Base-by-base conservation (phyloP, 805 yeast genomes). In the Yamadazyma laniorum region DNA sequence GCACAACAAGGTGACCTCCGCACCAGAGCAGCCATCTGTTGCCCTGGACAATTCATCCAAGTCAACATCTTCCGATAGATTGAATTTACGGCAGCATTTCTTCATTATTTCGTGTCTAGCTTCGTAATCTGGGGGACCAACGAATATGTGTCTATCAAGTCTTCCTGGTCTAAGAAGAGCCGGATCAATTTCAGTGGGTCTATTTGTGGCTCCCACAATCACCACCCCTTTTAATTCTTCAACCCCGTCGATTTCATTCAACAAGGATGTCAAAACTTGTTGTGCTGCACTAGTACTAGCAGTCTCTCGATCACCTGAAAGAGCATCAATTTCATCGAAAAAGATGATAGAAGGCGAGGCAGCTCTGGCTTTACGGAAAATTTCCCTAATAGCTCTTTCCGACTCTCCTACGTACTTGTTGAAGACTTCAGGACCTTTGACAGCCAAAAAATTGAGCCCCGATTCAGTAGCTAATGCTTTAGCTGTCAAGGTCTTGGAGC, bases 201-300 rank as follows among this genome's bases (percentile, higher is more conserved):
- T 72, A 58, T 93, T 93, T 0, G 99, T 93, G 7, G 99, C 99
- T 2, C 96, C 99, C 19, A 93, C 83, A 8, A 93, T 82, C 2
- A 89, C 86, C 4, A 93, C 99, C 3, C 96, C 97, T 35, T 84
- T 85, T 49, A 93, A 65, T 44, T 90, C 95, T 59, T 93, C 99
- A 13, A 93, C 91, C 55, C 99, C 99, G 58, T 93, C 99, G 51
- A 93, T 85, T 60, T 93, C 99, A 54, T 91, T 93, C 51, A 93
- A 72, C 49, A 93, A 65, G 0, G 98, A 85, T 2, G 97, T 91
- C 42, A 93, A 66, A 0, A 93, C 97, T 51, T 95, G 84, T 45
- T 80, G 87, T 0, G 91, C 78, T 1, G 86, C 86, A 0, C 88
- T 81, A 0, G 80, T 65, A 7, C 70, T 70, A 3, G 72, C 74